Percentiles rank a stretch among this genome's conserved stretches.
These are phyloP conservation scores for Crucihimalaya himalaica DNA, from an alignment of 345 rosid genomes.

Conservation along the genomic window DNA sequence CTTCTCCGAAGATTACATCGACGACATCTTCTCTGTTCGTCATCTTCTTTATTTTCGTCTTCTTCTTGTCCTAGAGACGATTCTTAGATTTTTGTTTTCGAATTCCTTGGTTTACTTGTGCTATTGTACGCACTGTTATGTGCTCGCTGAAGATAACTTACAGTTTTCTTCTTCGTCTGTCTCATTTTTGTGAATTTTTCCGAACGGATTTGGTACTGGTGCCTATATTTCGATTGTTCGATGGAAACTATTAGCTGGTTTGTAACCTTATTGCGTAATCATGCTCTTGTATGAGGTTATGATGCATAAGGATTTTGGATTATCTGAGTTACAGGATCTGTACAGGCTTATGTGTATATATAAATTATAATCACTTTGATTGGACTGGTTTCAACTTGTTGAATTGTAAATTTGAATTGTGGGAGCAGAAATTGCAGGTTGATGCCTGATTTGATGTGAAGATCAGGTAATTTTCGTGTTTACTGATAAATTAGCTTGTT, in stretches of 20 bases:
- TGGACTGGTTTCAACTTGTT: constrained; percentile 11
- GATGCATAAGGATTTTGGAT: background rate
- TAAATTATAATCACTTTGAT: background rate
- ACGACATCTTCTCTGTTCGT: constrained; percentile 38
- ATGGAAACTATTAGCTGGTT: background rate
- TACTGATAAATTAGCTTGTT: constrained; percentile 20
- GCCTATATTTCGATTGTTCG: background rate
- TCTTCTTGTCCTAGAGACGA: background rate
- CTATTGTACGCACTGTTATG: background rate
- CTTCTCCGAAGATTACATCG: constrained; percentile 35
- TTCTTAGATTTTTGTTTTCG: constrained; percentile 12
- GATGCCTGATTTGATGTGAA: constrained; percentile 2
- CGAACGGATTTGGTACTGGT: background rate
- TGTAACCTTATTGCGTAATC: background rate
- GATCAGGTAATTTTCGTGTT: background rate
- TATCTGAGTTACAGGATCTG: background rate
- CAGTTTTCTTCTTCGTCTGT: constrained; percentile 1
- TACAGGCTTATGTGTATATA: constrained; percentile 1
- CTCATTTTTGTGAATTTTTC: background rate
- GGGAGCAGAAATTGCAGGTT: background rate
- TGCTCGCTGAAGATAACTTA: background rate
- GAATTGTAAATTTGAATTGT: background rate
- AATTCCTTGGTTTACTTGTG: background rate
- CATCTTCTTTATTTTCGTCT: background rate
- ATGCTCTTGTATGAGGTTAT: constrained; percentile 1